Percentiles rank a stretch among this genome's conserved stretches.
phyloP scores from a whole-genome alignment of 495 filamentous ascomycete genomes.

The Massariosphaeria phaeospora region DNA sequence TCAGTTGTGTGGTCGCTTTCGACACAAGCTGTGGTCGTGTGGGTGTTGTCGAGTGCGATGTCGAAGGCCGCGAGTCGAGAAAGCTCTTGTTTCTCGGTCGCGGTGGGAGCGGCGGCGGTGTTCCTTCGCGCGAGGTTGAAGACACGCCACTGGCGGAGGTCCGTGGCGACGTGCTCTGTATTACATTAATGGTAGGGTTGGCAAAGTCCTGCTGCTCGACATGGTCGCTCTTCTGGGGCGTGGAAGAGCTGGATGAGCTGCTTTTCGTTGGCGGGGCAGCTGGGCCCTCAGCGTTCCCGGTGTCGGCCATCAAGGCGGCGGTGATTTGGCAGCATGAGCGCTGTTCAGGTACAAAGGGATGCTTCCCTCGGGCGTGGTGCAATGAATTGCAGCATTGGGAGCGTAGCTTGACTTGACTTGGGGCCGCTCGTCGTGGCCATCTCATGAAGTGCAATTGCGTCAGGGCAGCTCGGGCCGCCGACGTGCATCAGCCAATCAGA shows the following conservation, averaged over 20 bases:
- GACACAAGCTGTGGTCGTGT: constrained; percentile 50
- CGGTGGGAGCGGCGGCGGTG: constrained; percentile 32
- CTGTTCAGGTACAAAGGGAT: background rate
- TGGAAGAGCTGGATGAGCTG: background rate
- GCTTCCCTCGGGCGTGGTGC: background rate
- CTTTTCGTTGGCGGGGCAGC: constrained; percentile 1
- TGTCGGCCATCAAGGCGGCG: constrained; percentile 13
- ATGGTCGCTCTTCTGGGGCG: constrained; percentile 3
- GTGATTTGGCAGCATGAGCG: background rate
- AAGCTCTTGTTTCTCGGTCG: constrained; percentile 17
- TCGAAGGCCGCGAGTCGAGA: constrained; percentile 22
- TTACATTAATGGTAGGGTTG: constrained; percentile 23
- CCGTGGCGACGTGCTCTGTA: constrained; percentile 9
- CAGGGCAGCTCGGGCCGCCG: too few species aligned
- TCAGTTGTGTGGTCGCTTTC: constrained; percentile 76
- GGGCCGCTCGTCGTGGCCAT: too few species aligned
- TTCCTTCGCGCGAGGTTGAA: constrained; percentile 22
- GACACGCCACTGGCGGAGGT: constrained; percentile 8
- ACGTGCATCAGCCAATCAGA: too few species aligned
- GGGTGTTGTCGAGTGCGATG: constrained; percentile 16
- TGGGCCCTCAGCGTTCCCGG: constrained; percentile 5
- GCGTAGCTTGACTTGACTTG: too few species aligned
- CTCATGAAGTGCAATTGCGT: too few species aligned
- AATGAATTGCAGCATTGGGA: background rate
- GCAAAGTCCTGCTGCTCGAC: constrained; percentile 28